Evolutionary conservation across 129 eudicot species (phyloP).

Genomic region (Saposhnikovia divaricata): DNA sequence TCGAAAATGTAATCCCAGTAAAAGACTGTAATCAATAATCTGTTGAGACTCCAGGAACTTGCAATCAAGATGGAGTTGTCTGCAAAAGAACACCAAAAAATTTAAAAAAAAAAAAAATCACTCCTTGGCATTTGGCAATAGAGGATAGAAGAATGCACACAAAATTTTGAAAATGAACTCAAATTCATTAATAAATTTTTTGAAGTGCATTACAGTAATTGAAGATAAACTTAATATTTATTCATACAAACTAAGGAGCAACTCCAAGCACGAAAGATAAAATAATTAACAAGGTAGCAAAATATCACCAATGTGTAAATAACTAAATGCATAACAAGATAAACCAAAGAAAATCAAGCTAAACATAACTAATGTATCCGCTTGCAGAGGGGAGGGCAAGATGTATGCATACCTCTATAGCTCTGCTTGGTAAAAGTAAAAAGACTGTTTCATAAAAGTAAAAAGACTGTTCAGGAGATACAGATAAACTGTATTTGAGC

Average conservation of each 20-base stretch:
- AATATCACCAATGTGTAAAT: background rate
- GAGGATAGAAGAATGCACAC: background rate
- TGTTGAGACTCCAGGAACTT: conserved; percentile 71
- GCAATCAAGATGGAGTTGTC: conserved; percentile 77
- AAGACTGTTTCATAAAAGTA: too few relatives aligned
- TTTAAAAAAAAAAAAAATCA: background rate
- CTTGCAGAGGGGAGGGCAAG: background rate
- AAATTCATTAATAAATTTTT: background rate
- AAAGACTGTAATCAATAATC: conserved; percentile 92
- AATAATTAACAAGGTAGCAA: background rate
- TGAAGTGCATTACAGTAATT: background rate
- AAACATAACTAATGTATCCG: background rate
- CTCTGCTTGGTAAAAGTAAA: background rate
- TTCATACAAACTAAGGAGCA: background rate
- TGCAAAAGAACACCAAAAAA: conserved; percentile 23
- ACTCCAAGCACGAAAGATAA: background rate
- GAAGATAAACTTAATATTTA: background rate
- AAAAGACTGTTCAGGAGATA: background rate
- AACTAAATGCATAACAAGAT: background rate
- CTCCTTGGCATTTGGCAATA: background rate
- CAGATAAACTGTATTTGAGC: too few relatives aligned
- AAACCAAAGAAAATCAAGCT: background rate
- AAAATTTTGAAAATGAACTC: background rate
- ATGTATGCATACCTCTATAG: background rate
- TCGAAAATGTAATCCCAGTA: conserved; percentile 88